Percentiles rank a stretch among this genome's conserved stretches.
These are phyloP conservation scores for Trypanosoma vivax DNA, from an alignment of 208 protist species.

Conservation along the genomic window DNA sequence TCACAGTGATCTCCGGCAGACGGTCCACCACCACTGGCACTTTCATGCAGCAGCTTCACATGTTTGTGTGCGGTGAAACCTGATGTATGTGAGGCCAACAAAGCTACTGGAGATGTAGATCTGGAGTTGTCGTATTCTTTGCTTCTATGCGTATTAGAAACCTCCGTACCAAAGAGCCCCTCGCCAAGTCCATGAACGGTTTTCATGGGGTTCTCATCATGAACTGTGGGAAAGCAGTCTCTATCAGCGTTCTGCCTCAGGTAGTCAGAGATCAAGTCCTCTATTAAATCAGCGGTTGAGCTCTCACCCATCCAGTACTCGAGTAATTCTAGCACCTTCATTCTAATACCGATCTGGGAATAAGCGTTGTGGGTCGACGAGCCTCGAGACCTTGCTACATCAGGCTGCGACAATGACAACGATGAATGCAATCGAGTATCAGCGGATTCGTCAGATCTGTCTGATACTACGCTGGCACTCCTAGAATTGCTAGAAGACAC, in stretches of 20 bases:
- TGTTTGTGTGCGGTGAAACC: too few relatives aligned
- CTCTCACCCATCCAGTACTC: constrained; percentile 59
- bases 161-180: too few relatives aligned
- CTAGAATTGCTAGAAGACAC: not conserved
- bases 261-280: constrained; percentile 34
- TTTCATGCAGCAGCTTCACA: too few relatives aligned
- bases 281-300: constrained; percentile 27
- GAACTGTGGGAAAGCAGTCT: not conserved
- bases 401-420: constrained; percentile 4
- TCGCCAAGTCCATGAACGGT: too few relatives aligned
- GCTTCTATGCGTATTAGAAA: too few relatives aligned
- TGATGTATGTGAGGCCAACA: too few relatives aligned
- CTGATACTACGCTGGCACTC: not conserved
- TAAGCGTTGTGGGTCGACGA: not conserved
- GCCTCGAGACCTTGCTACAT: constrained; percentile 1
- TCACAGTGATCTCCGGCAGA: too few relatives aligned
- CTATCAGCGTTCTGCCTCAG: constrained; percentile 10
- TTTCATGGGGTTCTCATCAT: too few relatives aligned
- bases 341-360: constrained; percentile 21
- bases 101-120: too few relatives aligned
- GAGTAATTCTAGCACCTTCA: constrained; percentile 59
- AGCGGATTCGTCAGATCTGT: not conserved
- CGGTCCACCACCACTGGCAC: too few relatives aligned
- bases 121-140: too few relatives aligned
- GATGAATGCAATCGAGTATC: constrained; percentile 14